phyloP scores from a whole-genome alignment of 2,329 filamentous ascomycete genomes.

The Paracamarosporium sp. region DNA sequence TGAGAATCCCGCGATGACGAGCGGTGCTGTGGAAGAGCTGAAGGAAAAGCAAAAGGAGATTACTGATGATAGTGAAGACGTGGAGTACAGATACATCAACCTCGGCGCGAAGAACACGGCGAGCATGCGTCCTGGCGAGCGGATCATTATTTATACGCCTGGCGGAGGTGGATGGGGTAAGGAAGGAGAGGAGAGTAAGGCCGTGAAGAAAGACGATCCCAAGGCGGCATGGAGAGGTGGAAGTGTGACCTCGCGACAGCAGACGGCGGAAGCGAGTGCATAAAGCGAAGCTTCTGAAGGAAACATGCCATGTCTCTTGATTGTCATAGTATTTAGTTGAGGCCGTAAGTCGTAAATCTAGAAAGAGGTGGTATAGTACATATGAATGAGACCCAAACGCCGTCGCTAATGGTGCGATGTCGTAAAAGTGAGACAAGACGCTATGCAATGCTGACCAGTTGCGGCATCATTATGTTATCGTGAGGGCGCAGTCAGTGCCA shows the following conservation, averaged over 20 bases:
- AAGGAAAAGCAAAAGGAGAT: constrained; percentile 37
- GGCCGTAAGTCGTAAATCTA: neutral
- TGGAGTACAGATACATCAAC: constrained; percentile 68
- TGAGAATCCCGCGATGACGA: constrained; percentile 53
- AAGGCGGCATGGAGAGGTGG: constrained; percentile 66
- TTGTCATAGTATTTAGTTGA: neutral
- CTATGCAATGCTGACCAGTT: neutral
- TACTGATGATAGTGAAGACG: constrained; percentile 52
- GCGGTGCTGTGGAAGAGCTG: constrained; percentile 47
- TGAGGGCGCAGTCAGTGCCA: constrained; percentile 28
- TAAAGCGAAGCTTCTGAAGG: constrained; percentile 6
- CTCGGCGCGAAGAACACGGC: constrained; percentile 82
- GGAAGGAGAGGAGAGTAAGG: constrained; percentile 63
- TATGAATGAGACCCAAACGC: neutral
- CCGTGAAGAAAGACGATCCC: constrained; percentile 61
- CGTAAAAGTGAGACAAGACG: neutral
- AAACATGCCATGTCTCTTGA: constrained; percentile 9
- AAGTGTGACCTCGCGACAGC: constrained; percentile 62
- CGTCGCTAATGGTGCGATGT: constrained; percentile 5
- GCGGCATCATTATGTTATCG: neutral
- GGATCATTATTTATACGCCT: constrained; percentile 79
- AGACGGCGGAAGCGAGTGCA: constrained; percentile 56
- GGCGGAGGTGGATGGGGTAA: constrained; percentile 80
- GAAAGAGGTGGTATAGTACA: neutral
- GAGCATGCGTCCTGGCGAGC: constrained; percentile 75